Conservation (phyloP, 2,329 filamentous ascomycete species). For the Paecilomyces variotii region DNA sequence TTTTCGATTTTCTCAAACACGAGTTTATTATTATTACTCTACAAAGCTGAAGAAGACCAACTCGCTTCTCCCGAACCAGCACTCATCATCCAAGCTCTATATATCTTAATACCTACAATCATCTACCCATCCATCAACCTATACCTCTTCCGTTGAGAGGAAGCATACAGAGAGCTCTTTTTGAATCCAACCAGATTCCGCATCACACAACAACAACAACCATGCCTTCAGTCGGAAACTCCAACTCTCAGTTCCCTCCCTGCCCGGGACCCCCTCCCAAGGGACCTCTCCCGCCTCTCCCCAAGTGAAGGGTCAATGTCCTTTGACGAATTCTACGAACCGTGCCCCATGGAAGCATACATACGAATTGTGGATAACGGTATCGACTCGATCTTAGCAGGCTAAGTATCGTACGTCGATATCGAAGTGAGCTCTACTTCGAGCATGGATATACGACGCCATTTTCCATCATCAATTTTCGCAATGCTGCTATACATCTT, state of each 20-base stretch:
- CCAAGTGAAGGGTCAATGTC: constrained; percentile 21
- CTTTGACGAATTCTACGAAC: background rate
- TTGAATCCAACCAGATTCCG: background rate
- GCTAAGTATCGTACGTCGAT: background rate
- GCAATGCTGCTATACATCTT: background rate
- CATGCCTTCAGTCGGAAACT: constrained; percentile 29
- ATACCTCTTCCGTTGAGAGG: background rate
- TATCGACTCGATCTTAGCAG: background rate
- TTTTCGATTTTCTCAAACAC: background rate
- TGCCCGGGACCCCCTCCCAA: constrained; percentile 32
- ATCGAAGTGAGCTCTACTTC: background rate
- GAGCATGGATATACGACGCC: background rate
- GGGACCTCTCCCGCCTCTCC: constrained; percentile 31
- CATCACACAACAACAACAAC: constrained; percentile 3
- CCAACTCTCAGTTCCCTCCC: constrained; percentile 29
- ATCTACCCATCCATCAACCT: background rate
- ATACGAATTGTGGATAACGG: background rate
- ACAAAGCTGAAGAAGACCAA: background rate
- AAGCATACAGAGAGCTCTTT: background rate
- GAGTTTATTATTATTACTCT: background rate
- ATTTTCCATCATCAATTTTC: background rate
- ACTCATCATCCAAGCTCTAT: background rate
- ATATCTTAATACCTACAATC: background rate
- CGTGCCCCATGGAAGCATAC: background rate
- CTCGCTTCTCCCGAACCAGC: background rate